Evolutionary conservation across 1,284 basidiomycete genomes (phyloP).

Genomic region (Gastroboletus turbinatus): DNA sequence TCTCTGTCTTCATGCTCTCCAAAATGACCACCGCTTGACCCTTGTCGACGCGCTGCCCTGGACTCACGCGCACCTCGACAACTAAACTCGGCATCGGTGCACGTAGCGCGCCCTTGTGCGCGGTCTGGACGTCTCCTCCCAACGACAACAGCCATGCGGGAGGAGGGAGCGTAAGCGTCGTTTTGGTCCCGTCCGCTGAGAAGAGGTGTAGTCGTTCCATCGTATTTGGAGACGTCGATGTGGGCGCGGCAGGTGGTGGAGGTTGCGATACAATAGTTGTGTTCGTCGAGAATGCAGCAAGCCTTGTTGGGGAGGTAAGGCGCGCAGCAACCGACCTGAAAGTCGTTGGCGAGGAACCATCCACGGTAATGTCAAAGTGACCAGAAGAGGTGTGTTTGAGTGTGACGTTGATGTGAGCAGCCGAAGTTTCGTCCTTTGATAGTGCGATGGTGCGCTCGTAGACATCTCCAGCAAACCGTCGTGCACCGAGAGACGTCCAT

Average conservation of each 20-base stretch:
- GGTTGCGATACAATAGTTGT: conserved; percentile 75
- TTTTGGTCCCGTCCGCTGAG: conserved; percentile 49
- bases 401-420: conserved; percentile 44
- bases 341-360: conserved; percentile 35
- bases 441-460: conserved; percentile 61
- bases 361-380: conserved; percentile 56
- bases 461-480: conserved; percentile 74
- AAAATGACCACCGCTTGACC: conserved; percentile 82
- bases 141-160: conserved; percentile 68
- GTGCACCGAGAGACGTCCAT: conserved; percentile 68
- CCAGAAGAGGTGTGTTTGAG: conserved; percentile 44
- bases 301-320: conserved; percentile 50
- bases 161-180: conserved; percentile 58
- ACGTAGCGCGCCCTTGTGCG: conserved; percentile 55
- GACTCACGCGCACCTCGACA: conserved; percentile 79
- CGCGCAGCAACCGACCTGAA: conserved; percentile 56
- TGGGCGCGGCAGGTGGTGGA: conserved; percentile 49
- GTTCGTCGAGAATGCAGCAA: conserved; percentile 46
- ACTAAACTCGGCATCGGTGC: conserved; percentile 91
- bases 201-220: conserved; percentile 76
- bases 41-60: conserved; percentile 76
- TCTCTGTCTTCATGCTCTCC: conserved; percentile 98
- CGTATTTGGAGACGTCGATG: conserved; percentile 49
- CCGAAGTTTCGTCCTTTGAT: conserved; percentile 47
- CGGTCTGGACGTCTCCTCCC: conserved; percentile 51